phyloP scores from a whole-genome alignment of 2,329 filamentous ascomycete species.

The Lasiodiplodia gonubiensis region DNA sequence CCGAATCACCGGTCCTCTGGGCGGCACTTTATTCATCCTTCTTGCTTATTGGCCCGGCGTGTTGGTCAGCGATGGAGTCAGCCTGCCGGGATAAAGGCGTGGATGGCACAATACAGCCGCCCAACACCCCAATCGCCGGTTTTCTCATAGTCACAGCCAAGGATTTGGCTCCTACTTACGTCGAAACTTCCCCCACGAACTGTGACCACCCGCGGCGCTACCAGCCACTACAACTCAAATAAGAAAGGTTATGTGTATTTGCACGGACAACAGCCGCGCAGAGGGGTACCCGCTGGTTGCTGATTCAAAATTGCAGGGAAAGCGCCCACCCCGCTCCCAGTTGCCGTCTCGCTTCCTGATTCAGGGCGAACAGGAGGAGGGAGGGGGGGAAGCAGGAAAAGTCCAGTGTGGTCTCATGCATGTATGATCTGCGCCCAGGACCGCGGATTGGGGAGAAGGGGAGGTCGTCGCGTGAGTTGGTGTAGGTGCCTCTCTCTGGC shows the following conservation, averaged over 20 bases:
- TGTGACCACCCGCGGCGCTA: background rate
- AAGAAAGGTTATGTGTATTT: background rate
- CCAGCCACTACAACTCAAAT: background rate
- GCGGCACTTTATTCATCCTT: background rate
- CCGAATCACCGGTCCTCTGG: background rate
- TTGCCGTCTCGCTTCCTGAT: background rate
- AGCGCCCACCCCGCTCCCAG: background rate
- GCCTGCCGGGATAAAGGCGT: background rate
- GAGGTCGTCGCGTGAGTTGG: background rate
- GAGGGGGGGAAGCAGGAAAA: background rate
- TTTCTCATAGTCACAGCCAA: background rate
- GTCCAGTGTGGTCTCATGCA: slow-evolving; percentile 5
- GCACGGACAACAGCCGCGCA: background rate
- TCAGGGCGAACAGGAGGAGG: background rate
- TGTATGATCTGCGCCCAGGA: slow-evolving; percentile 23
- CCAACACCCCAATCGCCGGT: background rate
- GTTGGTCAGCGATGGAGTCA: background rate
- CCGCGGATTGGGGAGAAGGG: slow-evolving; percentile 8
- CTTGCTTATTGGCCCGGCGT: background rate
- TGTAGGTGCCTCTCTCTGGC: background rate
- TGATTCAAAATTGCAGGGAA: slow-evolving; percentile 7
- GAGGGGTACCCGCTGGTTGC: background rate
- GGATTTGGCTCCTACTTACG: background rate
- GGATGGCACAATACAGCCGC: background rate
- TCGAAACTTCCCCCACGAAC: slow-evolving; percentile 6